Conservation (phyloP, 176 grass and related monocot genomes). For the Leersia perrieri region DNA sequence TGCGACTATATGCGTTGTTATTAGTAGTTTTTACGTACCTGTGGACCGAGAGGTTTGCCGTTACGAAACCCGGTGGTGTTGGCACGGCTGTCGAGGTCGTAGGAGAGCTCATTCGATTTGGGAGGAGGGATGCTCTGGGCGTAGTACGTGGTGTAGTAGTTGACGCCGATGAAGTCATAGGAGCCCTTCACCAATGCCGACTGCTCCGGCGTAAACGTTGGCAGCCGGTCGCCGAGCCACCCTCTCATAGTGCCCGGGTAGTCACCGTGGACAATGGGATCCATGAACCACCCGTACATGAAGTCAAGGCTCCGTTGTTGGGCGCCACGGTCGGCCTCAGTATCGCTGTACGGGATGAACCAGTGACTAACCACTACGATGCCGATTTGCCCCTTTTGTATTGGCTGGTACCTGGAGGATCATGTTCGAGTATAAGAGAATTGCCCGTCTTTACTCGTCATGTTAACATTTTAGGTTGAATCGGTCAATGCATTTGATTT, state of each 20-base stretch:
- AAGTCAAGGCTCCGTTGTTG: conserved; percentile 55
- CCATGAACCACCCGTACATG: conserved; percentile 64
- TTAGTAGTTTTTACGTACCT: too few species aligned
- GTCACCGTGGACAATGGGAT: conserved; percentile 55
- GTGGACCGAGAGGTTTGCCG: conserved; percentile 24
- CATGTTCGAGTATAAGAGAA: too few species aligned
- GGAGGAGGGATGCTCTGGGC: neutral
- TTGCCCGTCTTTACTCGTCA: too few species aligned
- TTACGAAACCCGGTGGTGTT: conserved; percentile 13
- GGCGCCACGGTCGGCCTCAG: conserved; percentile 16
- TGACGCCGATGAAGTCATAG: conserved; percentile 68
- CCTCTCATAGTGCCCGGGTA: conserved; percentile 57
- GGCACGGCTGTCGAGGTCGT: conserved; percentile 24
- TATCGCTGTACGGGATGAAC: conserved; percentile 39
- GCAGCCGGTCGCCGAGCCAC: conserved; percentile 46
- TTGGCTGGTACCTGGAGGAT: conserved; percentile 46
- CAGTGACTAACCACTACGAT: conserved; percentile 37
- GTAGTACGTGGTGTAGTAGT: conserved; percentile 59
- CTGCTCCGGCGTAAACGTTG: conserved; percentile 47
- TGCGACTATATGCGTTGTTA: too few species aligned
- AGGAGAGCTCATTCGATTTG: conserved; percentile 6
- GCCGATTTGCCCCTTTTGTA: conserved; percentile 58
- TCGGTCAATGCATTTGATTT: too few species aligned
- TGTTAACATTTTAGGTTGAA: too few species aligned
- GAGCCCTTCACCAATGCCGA: conserved; percentile 39